A percentile compares a stretch with the other conserved stretches of the same genome.
Evolutionary conservation across 169 alveolate species (phyloP).

Genomic region (Amoebophrya sp.): DNA sequence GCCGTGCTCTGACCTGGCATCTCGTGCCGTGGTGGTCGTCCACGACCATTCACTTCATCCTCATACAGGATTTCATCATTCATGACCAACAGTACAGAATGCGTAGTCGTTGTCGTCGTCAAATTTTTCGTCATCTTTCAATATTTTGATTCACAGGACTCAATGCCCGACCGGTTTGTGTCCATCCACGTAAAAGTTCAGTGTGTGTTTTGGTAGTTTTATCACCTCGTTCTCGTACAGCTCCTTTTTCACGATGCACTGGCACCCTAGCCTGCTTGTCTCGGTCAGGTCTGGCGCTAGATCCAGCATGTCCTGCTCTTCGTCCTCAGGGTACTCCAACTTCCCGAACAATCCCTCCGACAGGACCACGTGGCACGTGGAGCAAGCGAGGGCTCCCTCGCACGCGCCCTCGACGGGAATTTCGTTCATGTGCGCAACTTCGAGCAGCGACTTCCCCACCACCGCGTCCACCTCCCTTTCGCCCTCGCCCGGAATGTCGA

Average conservation of each 20-base stretch:
- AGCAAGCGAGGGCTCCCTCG: conserved; percentile 58
- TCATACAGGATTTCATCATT: too few relatives aligned
- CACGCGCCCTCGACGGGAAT: conserved; percentile 66
- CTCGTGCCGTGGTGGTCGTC: too few relatives aligned
- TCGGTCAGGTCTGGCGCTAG: not conserved
- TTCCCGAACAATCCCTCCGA: not conserved
- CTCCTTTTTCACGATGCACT: conserved; percentile 42
- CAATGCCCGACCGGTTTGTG: conserved; percentile 58
- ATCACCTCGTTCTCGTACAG: conserved; percentile 38
- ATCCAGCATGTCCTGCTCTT: not conserved
- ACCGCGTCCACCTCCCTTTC: conserved; percentile 47
- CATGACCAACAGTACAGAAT: not conserved
- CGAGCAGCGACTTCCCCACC: conserved; percentile 40
- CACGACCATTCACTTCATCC: too few relatives aligned
- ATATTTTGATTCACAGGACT: not conserved
- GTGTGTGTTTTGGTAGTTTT: conserved; percentile 50
- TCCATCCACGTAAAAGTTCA: conserved; percentile 62
- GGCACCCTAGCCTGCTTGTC: conserved; percentile 43
- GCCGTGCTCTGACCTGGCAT: too few relatives aligned
- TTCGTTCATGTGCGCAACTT: conserved; percentile 33
- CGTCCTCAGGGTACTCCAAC: not conserved
- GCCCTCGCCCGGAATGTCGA: conserved; percentile 37
- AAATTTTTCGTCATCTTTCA: not conserved
- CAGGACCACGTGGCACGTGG: conserved; percentile 56
- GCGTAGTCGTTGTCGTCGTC: not conserved